Conservation (phyloP, 2,329 filamentous ascomycete genomes). For the Coleophoma cylindrospora region DNA sequence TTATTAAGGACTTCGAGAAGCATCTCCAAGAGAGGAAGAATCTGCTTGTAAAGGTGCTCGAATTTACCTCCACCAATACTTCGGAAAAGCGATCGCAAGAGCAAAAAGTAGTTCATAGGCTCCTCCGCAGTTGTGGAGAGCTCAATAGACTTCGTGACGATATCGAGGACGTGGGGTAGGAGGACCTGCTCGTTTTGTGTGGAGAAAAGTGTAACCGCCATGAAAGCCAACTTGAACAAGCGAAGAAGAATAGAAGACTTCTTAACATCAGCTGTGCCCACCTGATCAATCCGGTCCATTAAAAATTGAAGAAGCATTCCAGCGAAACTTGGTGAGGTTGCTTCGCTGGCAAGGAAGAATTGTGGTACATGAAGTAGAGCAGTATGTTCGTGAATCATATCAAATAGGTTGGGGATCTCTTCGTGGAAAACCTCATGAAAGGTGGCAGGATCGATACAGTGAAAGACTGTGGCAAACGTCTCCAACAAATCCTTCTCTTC, state of each 20-base stretch:
- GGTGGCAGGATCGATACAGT: slow-evolving; percentile 95
- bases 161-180: slow-evolving; percentile 91
- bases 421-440: slow-evolving; percentile 98
- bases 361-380: slow-evolving; percentile 92
- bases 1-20: slow-evolving; percentile 96
- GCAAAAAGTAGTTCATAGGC: slow-evolving; percentile 97
- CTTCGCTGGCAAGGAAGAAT: slow-evolving; percentile 97
- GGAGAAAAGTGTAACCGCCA: slow-evolving; percentile 97
- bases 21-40: slow-evolving; percentile 94
- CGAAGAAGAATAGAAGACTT: slow-evolving; percentile 89
- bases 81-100: slow-evolving; percentile 86
- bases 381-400: slow-evolving; percentile 97
- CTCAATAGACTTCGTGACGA: slow-evolving; percentile 96
- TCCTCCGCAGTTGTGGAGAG: slow-evolving; percentile 93
- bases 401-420: slow-evolving; percentile 93
- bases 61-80: slow-evolving; percentile 98
- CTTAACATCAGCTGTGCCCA: slow-evolving; percentile 85
- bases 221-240: slow-evolving; percentile 97
- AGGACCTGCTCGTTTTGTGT: slow-evolving; percentile 93
- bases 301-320: slow-evolving; percentile 97
- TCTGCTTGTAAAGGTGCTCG: slow-evolving; percentile 97
- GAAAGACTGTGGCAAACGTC: slow-evolving; percentile 96
- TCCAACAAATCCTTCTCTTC: slow-evolving; percentile 97
- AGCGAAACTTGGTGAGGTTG: slow-evolving; percentile 94
- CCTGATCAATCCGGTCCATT: slow-evolving; percentile 94